Base-by-base conservation (phyloP, 2,329 filamentous ascomycete species). In the Colletotrichum musicola region DNA sequence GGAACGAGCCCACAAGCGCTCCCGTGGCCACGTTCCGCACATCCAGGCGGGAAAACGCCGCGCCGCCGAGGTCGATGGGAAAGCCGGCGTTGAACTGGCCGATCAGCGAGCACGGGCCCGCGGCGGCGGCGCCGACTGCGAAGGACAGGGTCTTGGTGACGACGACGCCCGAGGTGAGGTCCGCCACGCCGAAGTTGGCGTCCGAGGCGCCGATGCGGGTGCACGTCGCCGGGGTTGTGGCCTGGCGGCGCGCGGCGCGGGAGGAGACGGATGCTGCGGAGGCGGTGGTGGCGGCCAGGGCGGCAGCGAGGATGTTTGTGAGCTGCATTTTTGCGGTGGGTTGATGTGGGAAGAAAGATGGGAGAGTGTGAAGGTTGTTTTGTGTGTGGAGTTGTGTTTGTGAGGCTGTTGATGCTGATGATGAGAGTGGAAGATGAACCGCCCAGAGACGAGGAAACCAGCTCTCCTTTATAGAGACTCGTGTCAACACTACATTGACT, bases 1-100 rank as follows among this genome's bases (percentile, higher is more conserved):
- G 53, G 50, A 68, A 68, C 4, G 62, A 65, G n/a, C 65, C 62
- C 20, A 68, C 55, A 13, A 68, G 62, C 7, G 62, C 62, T n/a
- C 46, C 35, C 4, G 46, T 55, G 20, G 44, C 54, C 22, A 50
- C 49, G 27, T 57, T 35, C 49, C 62, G 65, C 18, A 68, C 62
- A 30, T 68, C 42, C 14, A 68, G 62, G 55, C 65, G 65, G 0
- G 65, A 63, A 35, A 65, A 53, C 2, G 30, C 62, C 55, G 35
- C 61, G 65, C 55, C 55, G 55, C 42, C 49, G 47, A 64, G 47
- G 49, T 56, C 62, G 62, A 68, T 16, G 30, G 65, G 65, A 42
- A 68, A 68, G 6, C 65, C 65, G 12, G 30, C 40, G 55, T 38
- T 25, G 42, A 68, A 65, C 18, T 53, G 54, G 42, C 65, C 65